phyloP scores from a whole-genome alignment of 1,284 basidiomycete species.

The Moesziomyces parantarcticus region DNA sequence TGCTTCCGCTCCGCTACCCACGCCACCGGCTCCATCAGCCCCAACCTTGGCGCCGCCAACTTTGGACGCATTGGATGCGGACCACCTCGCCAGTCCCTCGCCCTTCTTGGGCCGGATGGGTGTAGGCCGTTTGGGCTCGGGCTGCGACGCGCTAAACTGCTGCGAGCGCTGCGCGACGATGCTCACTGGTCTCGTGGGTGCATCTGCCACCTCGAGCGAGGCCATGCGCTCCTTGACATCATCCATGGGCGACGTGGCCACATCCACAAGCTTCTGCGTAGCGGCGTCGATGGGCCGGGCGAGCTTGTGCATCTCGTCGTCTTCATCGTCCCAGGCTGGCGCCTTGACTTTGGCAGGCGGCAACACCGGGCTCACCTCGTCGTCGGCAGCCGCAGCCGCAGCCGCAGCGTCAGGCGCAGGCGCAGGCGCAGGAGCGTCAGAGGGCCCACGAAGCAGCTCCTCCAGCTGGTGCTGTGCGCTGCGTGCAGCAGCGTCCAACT shows the following conservation, averaged over 20 bases:
- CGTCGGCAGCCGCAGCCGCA: conserved; percentile 1
- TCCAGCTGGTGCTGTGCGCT: conserved; percentile 40
- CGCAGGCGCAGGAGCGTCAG: background rate
- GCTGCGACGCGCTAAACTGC: background rate
- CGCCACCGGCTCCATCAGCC: no score
- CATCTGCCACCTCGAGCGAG: background rate
- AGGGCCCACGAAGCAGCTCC: conserved; percentile 35
- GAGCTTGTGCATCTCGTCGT: conserved; percentile 36
- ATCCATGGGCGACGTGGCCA: conserved; percentile 7
- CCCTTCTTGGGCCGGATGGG: conserved; percentile 27
- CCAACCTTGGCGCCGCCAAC: no score
- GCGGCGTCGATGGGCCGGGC: no score
- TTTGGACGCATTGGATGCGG: background rate
- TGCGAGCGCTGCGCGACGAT: conserved; percentile 3
- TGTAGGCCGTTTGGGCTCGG: conserved; percentile 28
- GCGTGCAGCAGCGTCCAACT: conserved; percentile 36
- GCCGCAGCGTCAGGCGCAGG: background rate
- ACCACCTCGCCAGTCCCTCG: conserved; percentile 2
- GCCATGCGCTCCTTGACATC: conserved; percentile 9
- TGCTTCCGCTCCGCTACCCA: no score
- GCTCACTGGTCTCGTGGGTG: background rate
- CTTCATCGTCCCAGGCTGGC: conserved; percentile 58
- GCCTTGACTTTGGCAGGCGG: conserved; percentile 18
- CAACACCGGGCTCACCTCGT: background rate
- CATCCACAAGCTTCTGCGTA: conserved; percentile 13